A percentile compares a stretch with the other conserved stretches of the same genome.
Conservation (phyloP, 1,139 yeast species). For the Kodamaea suecica region DNA sequence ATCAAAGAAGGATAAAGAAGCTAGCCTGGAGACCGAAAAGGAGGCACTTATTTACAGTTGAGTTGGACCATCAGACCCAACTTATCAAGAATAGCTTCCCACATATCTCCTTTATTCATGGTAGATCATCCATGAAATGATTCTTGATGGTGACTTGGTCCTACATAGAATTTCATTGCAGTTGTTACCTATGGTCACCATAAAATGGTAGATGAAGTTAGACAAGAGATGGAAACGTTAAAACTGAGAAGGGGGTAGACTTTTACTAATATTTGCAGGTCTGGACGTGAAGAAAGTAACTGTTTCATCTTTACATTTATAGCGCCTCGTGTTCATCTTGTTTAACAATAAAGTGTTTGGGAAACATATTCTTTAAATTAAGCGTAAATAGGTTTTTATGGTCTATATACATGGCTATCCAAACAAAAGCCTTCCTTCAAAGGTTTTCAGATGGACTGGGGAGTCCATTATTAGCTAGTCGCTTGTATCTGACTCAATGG, state of each 20-base stretch:
- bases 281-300: slow-evolving; percentile 30
- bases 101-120: slow-evolving; percentile 27
- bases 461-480: too few species aligned
- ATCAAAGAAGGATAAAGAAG: not conserved
- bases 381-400: too few species aligned
- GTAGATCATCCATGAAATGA: slow-evolving; percentile 32
- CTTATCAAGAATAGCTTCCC: slow-evolving; percentile 11
- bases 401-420: too few species aligned
- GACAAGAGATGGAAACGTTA: slow-evolving; percentile 6
- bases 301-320: too few species aligned
- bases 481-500: too few species aligned
- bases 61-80: not conserved
- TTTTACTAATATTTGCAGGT: slow-evolving; percentile 40
- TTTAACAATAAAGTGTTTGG: too few species aligned
- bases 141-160: slow-evolving; percentile 24
- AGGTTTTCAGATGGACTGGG: too few species aligned
- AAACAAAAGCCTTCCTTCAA: too few species aligned
- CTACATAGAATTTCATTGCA: slow-evolving; percentile 28
- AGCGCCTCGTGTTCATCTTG: too few species aligned
- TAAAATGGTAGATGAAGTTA: slow-evolving; percentile 45
- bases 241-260: slow-evolving; percentile 28
- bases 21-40: not conserved
- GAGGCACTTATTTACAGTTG: too few species aligned
- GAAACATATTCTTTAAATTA: too few species aligned
- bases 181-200: slow-evolving; percentile 51